Evolutionary conservation across 73 alveolate species (phyloP), one percentile per base, ranked within the genome.

Genomic region (Paraurostyla sp.): DNA sequence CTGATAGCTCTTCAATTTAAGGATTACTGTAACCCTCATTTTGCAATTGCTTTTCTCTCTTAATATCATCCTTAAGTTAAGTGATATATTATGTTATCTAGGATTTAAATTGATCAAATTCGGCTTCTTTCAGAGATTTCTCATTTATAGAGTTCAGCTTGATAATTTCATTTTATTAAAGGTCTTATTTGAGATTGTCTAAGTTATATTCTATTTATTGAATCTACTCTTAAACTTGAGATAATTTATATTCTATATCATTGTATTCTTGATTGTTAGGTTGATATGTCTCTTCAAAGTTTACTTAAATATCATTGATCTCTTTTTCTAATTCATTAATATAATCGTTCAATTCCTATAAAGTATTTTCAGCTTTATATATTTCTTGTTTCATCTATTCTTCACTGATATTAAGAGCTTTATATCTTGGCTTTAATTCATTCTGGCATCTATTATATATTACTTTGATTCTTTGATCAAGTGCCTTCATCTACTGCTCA

Each of bases 371-470:
- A 7, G 69, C 63, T 43, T 78, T 27, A 13, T 0, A 1, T 23
- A 78, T 78, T 51, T 78, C 76, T 7, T 29, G 41, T 6, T 20
- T 2, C 27, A 78, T 23, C n/a, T 11, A 6, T 15, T 32, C 76
- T 58, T 78, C 54, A 36, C 89, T 78, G 13, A n/a, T 7, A n/a
- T 20, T 16, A 7, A 51, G 33, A 6, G 78, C 89, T 27, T 54
- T 78, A 25, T n/a, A 54, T 36, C 89, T 51, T 23, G 89, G 89
- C 42, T 32, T 54, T 32, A 78, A 18, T 54, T 78, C 89, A 27
- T 78, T 78, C 52, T 78, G 32, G 60, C 78, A 78, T 78, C 89
- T 50, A 54, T 78, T 78, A 35, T 50, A 52, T 7, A 45, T 32
- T 18, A 78, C 62, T 54, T 78, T 78, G 29, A 78, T 78, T 32